These are phyloP conservation scores for Pugionium cornutum DNA, from an alignment of 345 rosid species.

Conservation along the genomic window DNA sequence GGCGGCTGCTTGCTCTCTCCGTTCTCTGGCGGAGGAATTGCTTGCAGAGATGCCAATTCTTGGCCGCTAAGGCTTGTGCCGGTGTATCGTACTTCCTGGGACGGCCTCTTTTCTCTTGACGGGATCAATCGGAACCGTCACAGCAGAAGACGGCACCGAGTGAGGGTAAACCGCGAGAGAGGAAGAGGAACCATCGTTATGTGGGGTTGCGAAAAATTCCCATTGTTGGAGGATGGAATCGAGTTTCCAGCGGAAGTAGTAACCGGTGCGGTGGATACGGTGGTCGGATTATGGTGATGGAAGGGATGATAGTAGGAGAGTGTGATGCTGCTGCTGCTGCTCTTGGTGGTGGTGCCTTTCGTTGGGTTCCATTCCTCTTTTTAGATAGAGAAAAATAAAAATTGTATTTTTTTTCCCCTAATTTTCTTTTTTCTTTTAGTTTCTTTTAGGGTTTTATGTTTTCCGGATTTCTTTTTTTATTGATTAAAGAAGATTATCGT, in stretches of 20 bases:
- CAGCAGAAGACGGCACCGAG: constrained; percentile 69
- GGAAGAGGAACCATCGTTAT: constrained; percentile 39
- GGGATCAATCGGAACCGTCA: constrained; percentile 57
- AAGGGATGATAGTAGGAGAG: constrained; percentile 45
- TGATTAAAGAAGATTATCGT: constrained; percentile 6
- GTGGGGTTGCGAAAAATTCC: constrained; percentile 51
- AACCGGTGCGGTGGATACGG: constrained; percentile 46
- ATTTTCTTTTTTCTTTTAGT: constrained; percentile 29
- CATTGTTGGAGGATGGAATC: constrained; percentile 59
- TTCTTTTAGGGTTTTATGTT: constrained; percentile 35
- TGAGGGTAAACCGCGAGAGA: constrained; percentile 53
- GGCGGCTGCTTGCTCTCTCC: constrained; percentile 47
- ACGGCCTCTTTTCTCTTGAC: constrained; percentile 81
- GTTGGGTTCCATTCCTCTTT: constrained; percentile 61
- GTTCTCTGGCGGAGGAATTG: constrained; percentile 46
- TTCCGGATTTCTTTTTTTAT: constrained; percentile 12
- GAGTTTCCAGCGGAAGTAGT: constrained; percentile 34
- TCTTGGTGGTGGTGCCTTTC: constrained; percentile 48
- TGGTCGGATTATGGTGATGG: constrained; percentile 34
- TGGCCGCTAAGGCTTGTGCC: constrained; percentile 87
- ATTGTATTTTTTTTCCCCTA: constrained; percentile 18
- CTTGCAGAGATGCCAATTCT: constrained; percentile 62
- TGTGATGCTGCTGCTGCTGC: constrained; percentile 51
- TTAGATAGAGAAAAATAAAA: constrained; percentile 42
- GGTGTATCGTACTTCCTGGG: constrained; percentile 97